Base-by-base conservation (phyloP, 768 basidiomycete genomes). In the Panaeolus cyanescens region DNA sequence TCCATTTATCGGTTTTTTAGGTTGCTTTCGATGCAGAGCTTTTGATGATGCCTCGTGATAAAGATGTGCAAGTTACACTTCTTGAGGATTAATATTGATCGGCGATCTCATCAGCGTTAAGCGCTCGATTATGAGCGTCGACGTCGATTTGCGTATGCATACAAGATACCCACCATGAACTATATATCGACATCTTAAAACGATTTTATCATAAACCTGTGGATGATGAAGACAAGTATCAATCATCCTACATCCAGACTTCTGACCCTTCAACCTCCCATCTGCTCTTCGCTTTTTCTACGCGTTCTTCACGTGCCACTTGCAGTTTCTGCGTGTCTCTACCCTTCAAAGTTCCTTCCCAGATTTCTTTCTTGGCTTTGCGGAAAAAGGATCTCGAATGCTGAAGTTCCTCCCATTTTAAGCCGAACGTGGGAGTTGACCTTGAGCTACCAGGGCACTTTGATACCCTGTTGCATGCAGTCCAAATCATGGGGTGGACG, bases 41-140 rank as follows among this genome's bases (percentile, higher is more conserved):
- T 9, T 62, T 83, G 59, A 80, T 83, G 79, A 81, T 81, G 79
- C 81, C 80, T 32, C 79, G 70, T 64, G 80, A 82, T 65, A 81
- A 81, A 64, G 80, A 81, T 59, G 80, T 81, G 4, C 75, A 75
- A 53, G 78, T 82, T 22, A 72, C 78, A 3, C 67, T 77, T 54
- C 64, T 82, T n/a, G 76, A 76, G 55, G 45, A 22, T 13, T 50
- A n/a, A 42, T 19, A 19, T 25, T 34, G 7, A 13, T 34, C 33
- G 33, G 13, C 25, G 40, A 42, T 40, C 39, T 40, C n/a, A n/a
- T 40, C 4, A 17, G 17, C 37, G 17, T 7, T 30, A 50, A 30
- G 45, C 45, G 45, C 45, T 50, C 45, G 30, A 4, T 9, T n/a
- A 28, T 15, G 25, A 50, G 13, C 25, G 25, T 15, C 25, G 45